A percentile compares a stretch with the other conserved stretches of the same genome.
Evolutionary conservation across 2,329 filamentous ascomycete species (phyloP).

Genomic region (Mollisiaceae sp.): DNA sequence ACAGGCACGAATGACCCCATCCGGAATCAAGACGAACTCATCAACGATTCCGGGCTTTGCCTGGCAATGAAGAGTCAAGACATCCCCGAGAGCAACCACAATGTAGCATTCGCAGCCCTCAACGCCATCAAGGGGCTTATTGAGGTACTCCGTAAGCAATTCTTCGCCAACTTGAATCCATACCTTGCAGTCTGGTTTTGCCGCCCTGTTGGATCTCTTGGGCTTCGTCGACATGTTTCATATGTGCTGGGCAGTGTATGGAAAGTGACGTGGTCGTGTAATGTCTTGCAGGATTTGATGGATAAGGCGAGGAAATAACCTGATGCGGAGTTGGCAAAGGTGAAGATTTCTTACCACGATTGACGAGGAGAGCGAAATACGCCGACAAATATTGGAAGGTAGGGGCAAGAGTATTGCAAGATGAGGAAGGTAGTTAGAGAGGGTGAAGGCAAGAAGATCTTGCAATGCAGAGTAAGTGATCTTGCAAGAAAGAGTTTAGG

Average conservation of each 20-base stretch:
- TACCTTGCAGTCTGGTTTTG: slow-evolving; percentile 3
- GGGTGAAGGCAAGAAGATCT: not conserved
- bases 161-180: slow-evolving; percentile 6
- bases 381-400: no score
- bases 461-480: not conserved
- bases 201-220: not conserved
- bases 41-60: slow-evolving; percentile 9
- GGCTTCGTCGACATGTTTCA: not conserved
- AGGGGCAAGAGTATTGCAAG: not conserved
- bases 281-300: not conserved
- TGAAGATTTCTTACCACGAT: not conserved
- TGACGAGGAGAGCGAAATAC: no score
- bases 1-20: not conserved
- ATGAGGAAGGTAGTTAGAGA: not conserved
- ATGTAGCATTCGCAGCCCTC: not conserved
- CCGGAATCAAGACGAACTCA: slow-evolving; percentile 5
- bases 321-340: not conserved
- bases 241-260: not conserved
- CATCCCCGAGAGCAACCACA: not conserved
- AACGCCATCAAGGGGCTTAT: slow-evolving; percentile 1
- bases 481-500: not conserved
- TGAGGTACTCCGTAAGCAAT: not conserved
- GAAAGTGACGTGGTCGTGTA: not conserved
- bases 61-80: slow-evolving; percentile 1
- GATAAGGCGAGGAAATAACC: not conserved